Percentiles rank a stretch among this genome's conserved stretches.
Evolutionary conservation across 176 grass and related monocot genomes (phyloP).

Genomic region (Zoysia pacifica): DNA sequence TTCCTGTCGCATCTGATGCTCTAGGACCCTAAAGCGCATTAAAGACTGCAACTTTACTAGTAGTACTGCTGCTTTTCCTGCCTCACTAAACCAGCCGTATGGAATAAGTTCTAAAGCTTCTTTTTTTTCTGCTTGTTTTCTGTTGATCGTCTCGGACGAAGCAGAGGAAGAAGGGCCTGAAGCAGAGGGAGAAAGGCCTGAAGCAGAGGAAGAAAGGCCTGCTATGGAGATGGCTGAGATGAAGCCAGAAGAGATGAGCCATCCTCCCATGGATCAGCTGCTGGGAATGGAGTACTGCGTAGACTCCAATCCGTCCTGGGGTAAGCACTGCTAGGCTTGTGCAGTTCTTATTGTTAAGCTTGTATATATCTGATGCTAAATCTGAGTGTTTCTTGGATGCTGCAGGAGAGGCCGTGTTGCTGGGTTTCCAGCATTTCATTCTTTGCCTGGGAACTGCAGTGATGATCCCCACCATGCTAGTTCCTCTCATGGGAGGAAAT

Average conservation of each 20-base stretch:
- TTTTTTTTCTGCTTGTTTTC: slow-evolving; percentile 23
- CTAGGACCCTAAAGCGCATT: slow-evolving; percentile 32
- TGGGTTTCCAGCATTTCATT: slow-evolving; percentile 86
- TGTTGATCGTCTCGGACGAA: slow-evolving; percentile 24
- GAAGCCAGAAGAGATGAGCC: slow-evolving; percentile 69
- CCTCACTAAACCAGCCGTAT: neutral
- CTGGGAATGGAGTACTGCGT: slow-evolving; percentile 80
- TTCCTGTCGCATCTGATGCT: slow-evolving; percentile 48
- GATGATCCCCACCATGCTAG: slow-evolving; percentile 82
- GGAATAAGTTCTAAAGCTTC: slow-evolving; percentile 15
- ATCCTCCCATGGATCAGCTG: slow-evolving; percentile 78
- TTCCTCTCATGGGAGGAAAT: slow-evolving; percentile 80
- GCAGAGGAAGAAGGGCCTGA: neutral
- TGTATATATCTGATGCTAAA: slow-evolving; percentile 13
- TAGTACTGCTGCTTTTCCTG: neutral
- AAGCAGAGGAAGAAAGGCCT: neutral
- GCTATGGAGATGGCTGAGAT: slow-evolving; percentile 56
- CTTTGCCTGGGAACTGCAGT: slow-evolving; percentile 66
- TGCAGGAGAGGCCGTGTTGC: slow-evolving; percentile 54
- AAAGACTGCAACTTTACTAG: slow-evolving; percentile 34
- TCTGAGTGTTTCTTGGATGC: neutral
- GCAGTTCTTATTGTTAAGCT: slow-evolving; percentile 14
- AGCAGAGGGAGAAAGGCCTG: neutral
- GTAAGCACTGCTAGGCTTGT: slow-evolving; percentile 38
- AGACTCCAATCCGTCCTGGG: slow-evolving; percentile 88